phyloP scores from a whole-genome alignment of 495 filamentous ascomycete genomes.

The Penicillium atrosanguineum region DNA sequence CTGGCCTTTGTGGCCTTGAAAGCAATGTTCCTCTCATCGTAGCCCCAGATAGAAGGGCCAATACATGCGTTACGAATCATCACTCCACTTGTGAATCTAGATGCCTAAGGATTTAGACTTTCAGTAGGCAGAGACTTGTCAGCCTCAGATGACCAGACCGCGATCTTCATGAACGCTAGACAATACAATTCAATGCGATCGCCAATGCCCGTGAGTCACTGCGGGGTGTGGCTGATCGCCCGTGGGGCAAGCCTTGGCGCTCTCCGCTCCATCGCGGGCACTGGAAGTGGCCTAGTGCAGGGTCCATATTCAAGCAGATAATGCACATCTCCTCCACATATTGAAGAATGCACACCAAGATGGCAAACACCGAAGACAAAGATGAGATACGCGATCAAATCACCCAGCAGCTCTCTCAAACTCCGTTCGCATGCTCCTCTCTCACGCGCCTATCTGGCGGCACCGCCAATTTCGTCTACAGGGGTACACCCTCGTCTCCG shows the following conservation, averaged over 20 bases:
- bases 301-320: neutral
- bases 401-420: slow-evolving; percentile 25
- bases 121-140: neutral
- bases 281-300: neutral
- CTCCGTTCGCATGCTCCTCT: slow-evolving; percentile 49
- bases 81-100: neutral
- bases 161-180: neutral
- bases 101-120: neutral
- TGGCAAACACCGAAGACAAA: neutral
- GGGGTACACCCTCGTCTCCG: slow-evolving; percentile 42
- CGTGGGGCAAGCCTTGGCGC: neutral
- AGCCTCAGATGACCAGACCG: neutral
- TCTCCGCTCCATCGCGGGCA: neutral
- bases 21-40: neutral
- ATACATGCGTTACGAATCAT: neutral
- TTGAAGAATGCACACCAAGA: neutral
- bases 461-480: slow-evolving; percentile 59
- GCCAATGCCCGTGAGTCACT: neutral
- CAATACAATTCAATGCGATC: neutral
- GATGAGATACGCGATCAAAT: slow-evolving; percentile 20
- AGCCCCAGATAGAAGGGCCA: neutral
- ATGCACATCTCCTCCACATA: neutral
- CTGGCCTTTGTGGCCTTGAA: neutral
- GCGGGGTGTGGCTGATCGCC: slow-evolving; percentile 1
- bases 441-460: slow-evolving; percentile 52